These are phyloP conservation scores for Beauveria sp. DNA, from an alignment of 2,329 filamentous ascomycete genomes.

Conservation along the genomic window DNA sequence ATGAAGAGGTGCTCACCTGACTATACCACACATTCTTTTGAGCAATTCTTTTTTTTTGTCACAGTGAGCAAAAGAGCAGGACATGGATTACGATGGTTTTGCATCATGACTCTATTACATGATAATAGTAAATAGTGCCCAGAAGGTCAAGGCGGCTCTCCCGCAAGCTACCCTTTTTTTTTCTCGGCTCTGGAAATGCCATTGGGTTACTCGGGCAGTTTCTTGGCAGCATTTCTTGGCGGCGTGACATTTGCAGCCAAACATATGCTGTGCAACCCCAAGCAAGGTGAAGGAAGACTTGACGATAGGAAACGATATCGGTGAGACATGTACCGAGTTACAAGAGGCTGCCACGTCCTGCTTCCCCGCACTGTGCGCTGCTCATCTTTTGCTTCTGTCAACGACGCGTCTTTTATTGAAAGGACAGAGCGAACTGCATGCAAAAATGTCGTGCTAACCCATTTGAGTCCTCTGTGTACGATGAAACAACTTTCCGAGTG, in stretches of 20 bases:
- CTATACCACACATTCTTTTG: neutral
- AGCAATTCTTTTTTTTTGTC: neutral
- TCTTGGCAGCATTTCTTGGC: conserved; percentile 2
- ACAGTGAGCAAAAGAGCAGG: no score
- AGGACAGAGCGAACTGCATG: neutral
- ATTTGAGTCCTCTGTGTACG: neutral
- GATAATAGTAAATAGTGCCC: neutral
- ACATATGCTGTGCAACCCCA: neutral
- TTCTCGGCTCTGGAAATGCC: neutral
- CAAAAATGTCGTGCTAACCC: neutral
- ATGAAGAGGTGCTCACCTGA: conserved; percentile 8
- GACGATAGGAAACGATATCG: neutral
- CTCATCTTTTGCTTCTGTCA: neutral
- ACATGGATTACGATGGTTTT: no score
- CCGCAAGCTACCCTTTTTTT: no score
- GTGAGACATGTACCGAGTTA: neutral
- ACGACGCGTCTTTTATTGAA: neutral
- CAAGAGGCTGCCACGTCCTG: no score
- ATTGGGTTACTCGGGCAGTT: neutral
- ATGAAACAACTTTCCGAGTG: neutral
- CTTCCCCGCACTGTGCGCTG: no score
- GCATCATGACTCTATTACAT: no score
- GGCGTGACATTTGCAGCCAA: neutral
- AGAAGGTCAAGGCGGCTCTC: no score
- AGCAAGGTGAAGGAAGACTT: neutral